A percentile compares a stretch with the other conserved stretches of the same genome.
Conservation (phyloP, 768 basidiomycete species). For the Phanerodontia chrysosporium region DNA sequence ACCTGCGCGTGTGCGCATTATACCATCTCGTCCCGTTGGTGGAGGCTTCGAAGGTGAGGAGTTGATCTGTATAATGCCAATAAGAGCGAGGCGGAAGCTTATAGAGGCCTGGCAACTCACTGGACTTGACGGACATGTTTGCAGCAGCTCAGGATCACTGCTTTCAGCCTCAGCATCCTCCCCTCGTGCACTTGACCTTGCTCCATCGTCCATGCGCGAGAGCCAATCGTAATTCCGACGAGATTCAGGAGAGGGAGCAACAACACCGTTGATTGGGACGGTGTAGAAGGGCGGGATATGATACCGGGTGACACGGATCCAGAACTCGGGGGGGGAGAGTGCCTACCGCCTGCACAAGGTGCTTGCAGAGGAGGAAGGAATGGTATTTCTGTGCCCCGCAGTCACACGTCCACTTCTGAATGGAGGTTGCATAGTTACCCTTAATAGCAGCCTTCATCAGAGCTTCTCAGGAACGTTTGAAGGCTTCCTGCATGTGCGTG, state of each 20-base stretch:
- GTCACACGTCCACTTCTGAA: slow-evolving; percentile 9
- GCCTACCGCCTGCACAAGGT: slow-evolving; percentile 10
- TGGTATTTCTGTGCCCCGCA: slow-evolving; percentile 15
- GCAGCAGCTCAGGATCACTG: too few relatives aligned
- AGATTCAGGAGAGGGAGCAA: background rate
- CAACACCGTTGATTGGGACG: slow-evolving; percentile 2
- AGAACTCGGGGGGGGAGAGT: background rate
- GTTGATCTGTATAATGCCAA: background rate
- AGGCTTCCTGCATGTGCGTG: background rate
- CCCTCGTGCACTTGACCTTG: background rate
- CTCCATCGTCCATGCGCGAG: background rate
- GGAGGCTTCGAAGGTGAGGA: slow-evolving; percentile 10
- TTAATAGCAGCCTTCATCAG: slow-evolving; percentile 4
- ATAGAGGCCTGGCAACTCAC: background rate
- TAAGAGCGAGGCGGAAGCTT: background rate
- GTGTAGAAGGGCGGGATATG: slow-evolving; percentile 14
- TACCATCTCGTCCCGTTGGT: slow-evolving; percentile 6
- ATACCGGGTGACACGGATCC: background rate
- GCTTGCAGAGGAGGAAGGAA: slow-evolving; percentile 11
- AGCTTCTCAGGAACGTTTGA: slow-evolving; percentile 7
- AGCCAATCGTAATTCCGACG: slow-evolving; percentile 5
- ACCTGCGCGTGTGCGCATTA: slow-evolving; percentile 2
- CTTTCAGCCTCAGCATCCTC: background rate
- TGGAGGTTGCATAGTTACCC: slow-evolving; percentile 6
- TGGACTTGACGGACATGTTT: too few relatives aligned